Percentiles rank a stretch among this genome's conserved stretches.
phyloP scores from a whole-genome alignment of 805 yeast genomes.

The Maudiozyma serrabonitensis region DNA sequence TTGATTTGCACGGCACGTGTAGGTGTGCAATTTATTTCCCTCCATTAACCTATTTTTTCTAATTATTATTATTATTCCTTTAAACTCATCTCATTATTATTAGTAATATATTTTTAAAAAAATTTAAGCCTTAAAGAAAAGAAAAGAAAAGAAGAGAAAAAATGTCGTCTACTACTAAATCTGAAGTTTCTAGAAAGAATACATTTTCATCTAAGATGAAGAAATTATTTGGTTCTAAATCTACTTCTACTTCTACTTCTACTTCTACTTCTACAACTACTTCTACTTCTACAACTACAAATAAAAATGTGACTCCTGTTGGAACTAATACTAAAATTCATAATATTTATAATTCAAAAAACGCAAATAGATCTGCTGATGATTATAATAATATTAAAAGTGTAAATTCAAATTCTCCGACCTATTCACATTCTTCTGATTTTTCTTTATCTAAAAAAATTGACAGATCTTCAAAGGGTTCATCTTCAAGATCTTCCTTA shows the following conservation, averaged over 20 bases:
- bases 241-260: background rate
- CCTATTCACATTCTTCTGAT: constrained; percentile 3
- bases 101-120: too few species aligned
- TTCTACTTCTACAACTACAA: background rate
- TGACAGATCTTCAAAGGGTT: constrained; percentile 1
- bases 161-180: background rate
- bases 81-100: too few species aligned
- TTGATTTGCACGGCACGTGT: too few species aligned
- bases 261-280: background rate
- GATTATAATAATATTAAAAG: background rate
- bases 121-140: background rate
- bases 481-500: background rate
- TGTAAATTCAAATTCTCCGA: constrained; percentile 1
- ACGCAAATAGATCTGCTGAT: background rate
- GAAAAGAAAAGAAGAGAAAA: background rate
- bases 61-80: too few species aligned
- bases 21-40: too few species aligned
- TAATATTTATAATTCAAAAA: background rate
- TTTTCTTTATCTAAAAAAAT: constrained; percentile 4
- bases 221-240: constrained; percentile 1
- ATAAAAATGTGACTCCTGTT: background rate
- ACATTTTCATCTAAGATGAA: constrained; percentile 1
- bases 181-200: constrained; percentile 1
- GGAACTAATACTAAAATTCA: background rate
- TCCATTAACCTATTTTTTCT: too few species aligned